phyloP scores from a whole-genome alignment of 768 basidiomycete genomes.

The Lactarius sanguifluus region DNA sequence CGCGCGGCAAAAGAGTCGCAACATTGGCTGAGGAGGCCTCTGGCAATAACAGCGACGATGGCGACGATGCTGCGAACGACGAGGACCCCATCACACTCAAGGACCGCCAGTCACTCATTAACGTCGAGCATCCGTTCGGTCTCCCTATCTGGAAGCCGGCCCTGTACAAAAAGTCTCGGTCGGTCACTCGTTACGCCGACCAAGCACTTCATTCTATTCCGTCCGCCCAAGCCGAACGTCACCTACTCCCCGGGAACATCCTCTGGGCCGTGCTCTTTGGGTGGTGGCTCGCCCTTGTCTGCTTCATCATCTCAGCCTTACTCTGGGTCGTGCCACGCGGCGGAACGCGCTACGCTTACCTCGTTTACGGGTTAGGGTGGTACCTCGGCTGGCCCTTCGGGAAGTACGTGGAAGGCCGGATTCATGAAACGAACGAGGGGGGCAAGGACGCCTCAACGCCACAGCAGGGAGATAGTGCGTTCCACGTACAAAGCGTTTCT shows the following conservation, averaged over 20 bases:
- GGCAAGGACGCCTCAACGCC: constrained; percentile 43
- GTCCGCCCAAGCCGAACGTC: constrained; percentile 89
- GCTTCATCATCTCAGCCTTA: constrained; percentile 63
- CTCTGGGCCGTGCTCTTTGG: constrained; percentile 91
- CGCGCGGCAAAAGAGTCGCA: constrained; percentile 38
- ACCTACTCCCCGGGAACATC: constrained; percentile 90
- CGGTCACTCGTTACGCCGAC: constrained; percentile 95
- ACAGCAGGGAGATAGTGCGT: constrained; percentile 37
- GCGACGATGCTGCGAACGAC: constrained; percentile 44
- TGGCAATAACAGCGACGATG: constrained; percentile 46
- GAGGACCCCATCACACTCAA: constrained; percentile 89
- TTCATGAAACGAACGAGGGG: constrained; percentile 36
- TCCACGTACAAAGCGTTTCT: constrained; percentile 34
- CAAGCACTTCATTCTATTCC: constrained; percentile 90
- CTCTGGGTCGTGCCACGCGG: constrained; percentile 77
- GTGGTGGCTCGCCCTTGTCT: constrained; percentile 85
- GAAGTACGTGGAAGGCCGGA: constrained; percentile 92
- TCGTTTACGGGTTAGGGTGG: constrained; percentile 92
- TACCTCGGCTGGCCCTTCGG: constrained; percentile 98
- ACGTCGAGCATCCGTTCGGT: constrained; percentile 99
- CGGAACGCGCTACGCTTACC: constrained; percentile 77
- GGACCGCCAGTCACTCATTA: constrained; percentile 96
- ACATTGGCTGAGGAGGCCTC: constrained; percentile 33
- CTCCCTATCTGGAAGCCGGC: constrained; percentile 99
- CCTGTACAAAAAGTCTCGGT: constrained; percentile 94